Base-by-base conservation (phyloP, 2,329 filamentous ascomycete species). In the Curvularia hawaiiensis region DNA sequence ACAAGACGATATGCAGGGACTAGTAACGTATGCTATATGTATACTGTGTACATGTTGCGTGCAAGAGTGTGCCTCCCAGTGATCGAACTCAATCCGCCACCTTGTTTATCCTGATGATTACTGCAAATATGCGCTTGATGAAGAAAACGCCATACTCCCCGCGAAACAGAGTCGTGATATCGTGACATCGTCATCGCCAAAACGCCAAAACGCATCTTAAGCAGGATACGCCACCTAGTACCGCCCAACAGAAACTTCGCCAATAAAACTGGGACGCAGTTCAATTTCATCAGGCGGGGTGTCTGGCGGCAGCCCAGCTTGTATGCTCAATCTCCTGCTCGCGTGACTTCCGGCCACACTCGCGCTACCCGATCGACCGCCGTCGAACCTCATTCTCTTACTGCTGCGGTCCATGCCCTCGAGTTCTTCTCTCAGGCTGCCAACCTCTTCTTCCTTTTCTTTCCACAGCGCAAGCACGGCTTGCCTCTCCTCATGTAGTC, bases 231-330 rank as follows among this genome's bases (percentile, higher is more conserved):
- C 39, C 38, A 18, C 38, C 57, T 18, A 62, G 30, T 56, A 59
- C 24, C 54, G 60, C n/a, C 59, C 60, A 12, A 63, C 59, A 20
- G 61, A 52, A 11, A 66, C 66, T 28, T 67, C 65, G 1, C 65
- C 65, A 5, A 66, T 54, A 38, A 67, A 68, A 52, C 63, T 68
- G n/a, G 63, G 59, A 50, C 58, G 52, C 30, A 66, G 54, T 47
- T 66, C 63, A 4, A 58, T 62, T n/a, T 69, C 65, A n/a, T 69
- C 66, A 3, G 65, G 66, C 46, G 66, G 66, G 24, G 65, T 69
- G 57, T 64, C 59, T 4, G 62, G 66, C 28, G 50, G 53, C 33
- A 33, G n/a, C 6, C 55, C 60, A n/a, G 53, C 57, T n/a, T 62
- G 54, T 20, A 51, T 56, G 28, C 64, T 65, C 43, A 50, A 26